Evolutionary conservation across 805 yeast species (phyloP).

Genomic region (Lachancea lanzarotensis): DNA sequence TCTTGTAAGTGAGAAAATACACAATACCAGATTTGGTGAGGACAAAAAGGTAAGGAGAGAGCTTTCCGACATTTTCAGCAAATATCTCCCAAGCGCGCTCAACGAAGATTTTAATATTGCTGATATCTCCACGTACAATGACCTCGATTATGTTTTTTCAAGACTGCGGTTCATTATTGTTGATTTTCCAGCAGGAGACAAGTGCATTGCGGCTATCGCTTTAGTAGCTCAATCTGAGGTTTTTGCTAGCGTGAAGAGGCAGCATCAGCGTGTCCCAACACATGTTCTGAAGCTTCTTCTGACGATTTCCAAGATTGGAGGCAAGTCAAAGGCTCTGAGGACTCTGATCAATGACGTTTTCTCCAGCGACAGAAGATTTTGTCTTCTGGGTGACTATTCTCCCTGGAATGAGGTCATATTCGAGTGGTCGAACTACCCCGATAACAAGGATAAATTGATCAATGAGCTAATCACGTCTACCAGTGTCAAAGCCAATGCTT

Average conservation of each 20-base stretch:
- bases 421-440: slow-evolving; percentile 50
- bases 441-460: slow-evolving; percentile 48
- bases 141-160: slow-evolving; percentile 15
- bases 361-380: slow-evolving; percentile 40
- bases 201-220: slow-evolving; percentile 42
- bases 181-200: slow-evolving; percentile 42
- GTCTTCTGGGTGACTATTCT: slow-evolving; percentile 12
- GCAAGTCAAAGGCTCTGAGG: slow-evolving; percentile 55
- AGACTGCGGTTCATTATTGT: slow-evolving; percentile 18
- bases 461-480: slow-evolving; percentile 23
- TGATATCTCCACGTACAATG: slow-evolving; percentile 11
- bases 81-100: slow-evolving; percentile 31
- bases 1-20: slow-evolving; percentile 48
- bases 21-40: slow-evolving; percentile 54
- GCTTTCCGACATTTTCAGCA: slow-evolving; percentile 38
- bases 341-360: slow-evolving; percentile 55
- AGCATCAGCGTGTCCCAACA: slow-evolving; percentile 36
- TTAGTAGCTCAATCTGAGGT: slow-evolving; percentile 49
- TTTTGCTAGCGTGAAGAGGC: slow-evolving; percentile 44
- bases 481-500: slow-evolving; percentile 37
- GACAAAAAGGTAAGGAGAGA: slow-evolving; percentile 56
- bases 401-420: slow-evolving; percentile 51
- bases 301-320: slow-evolving; percentile 23
- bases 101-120: slow-evolving; percentile 17
- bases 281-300: slow-evolving; percentile 42